phyloP scores from a whole-genome alignment of 2,329 filamentous ascomycete genomes.

The Paraphoma chrysanthemicola region DNA sequence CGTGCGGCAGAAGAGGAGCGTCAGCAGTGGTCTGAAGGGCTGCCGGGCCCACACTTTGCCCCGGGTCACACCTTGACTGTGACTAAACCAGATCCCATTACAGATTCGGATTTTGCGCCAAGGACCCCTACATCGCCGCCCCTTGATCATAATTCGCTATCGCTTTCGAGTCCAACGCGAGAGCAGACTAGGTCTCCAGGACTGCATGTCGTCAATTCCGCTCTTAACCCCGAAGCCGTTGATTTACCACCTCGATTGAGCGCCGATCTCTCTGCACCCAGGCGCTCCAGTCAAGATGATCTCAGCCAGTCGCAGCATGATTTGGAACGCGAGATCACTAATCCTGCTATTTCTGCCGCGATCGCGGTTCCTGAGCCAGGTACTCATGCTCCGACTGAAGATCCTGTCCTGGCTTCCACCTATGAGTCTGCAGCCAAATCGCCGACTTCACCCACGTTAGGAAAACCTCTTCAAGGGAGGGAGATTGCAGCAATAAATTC shows the following conservation, averaged over 20 bases:
- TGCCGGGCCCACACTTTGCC: constrained; percentile 35
- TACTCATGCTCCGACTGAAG: constrained; percentile 9
- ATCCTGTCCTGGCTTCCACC: constrained; percentile 10
- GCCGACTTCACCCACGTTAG: constrained; percentile 30
- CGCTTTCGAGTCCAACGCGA: constrained; percentile 23
- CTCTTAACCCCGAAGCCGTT: constrained; percentile 44
- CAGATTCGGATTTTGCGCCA: constrained; percentile 18
- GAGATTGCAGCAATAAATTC: constrained; percentile 77
- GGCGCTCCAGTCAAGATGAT: constrained; percentile 16
- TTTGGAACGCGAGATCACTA: constrained; percentile 4
- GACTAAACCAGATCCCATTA: constrained; percentile 29
- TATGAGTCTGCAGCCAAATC: constrained; percentile 16
- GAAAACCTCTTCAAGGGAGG: constrained; percentile 65
- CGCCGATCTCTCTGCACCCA: constrained; percentile 23
- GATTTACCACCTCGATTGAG: constrained; percentile 45
- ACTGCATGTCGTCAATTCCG: constrained; percentile 55
- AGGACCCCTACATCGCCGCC: constrained; percentile 23
- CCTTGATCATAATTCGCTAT: constrained; percentile 13
- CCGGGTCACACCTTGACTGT: constrained; percentile 33
- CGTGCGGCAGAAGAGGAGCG: constrained; percentile 21
- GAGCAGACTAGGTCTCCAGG: constrained; percentile 36
- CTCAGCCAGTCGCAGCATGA: constrained; percentile 9
- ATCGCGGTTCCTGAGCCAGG: constrained; percentile 3
- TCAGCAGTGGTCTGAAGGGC: constrained; percentile 21
- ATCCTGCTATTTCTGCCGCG: constrained; percentile 11